phyloP scores from a whole-genome alignment of 768 basidiomycete species.

The Agrocybe praecox region DNA sequence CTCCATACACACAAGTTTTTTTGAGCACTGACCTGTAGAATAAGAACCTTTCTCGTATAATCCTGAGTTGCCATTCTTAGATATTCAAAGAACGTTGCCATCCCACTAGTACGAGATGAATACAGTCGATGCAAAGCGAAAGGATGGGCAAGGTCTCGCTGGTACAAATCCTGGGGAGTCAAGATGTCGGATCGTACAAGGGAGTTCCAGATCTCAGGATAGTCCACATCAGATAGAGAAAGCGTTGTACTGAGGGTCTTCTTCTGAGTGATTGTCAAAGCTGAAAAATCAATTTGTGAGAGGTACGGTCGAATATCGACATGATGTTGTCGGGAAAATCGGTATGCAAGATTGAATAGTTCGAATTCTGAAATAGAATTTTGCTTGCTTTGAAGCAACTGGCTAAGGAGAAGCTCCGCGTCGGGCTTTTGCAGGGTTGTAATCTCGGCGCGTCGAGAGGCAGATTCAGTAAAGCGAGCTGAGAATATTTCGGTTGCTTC shows the following conservation, averaged over 20 bases:
- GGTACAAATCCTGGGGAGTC: constrained; percentile 48
- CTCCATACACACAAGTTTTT: too few relatives aligned
- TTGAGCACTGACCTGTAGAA: constrained; percentile 48
- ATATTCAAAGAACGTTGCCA: constrained; percentile 64
- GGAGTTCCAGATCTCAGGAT: constrained; percentile 65
- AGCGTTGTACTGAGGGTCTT: constrained; percentile 48
- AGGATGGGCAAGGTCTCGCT: constrained; percentile 51
- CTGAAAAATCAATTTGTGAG: constrained; percentile 56
- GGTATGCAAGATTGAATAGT: constrained; percentile 51
- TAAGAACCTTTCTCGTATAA: constrained; percentile 58
- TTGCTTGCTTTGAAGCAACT: constrained; percentile 52
- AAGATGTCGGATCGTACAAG: constrained; percentile 64
- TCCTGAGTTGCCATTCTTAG: constrained; percentile 56
- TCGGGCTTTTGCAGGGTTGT: constrained; percentile 31
- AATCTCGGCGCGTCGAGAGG: constrained; percentile 23
- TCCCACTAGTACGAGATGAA: constrained; percentile 52
- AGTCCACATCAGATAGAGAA: constrained; percentile 37
- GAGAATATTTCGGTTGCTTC: constrained; percentile 49
- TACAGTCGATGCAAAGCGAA: constrained; percentile 64
- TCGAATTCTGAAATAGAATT: constrained; percentile 64
- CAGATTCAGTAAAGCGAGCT: constrained; percentile 36
- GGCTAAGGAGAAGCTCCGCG: constrained; percentile 42
- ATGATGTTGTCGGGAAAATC: constrained; percentile 43
- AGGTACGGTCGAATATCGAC: constrained; percentile 50
- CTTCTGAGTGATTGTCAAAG: constrained; percentile 55